phyloP scores from a whole-genome alignment of 31 red algal species.

The Bonnemaisonia californica region DNA sequence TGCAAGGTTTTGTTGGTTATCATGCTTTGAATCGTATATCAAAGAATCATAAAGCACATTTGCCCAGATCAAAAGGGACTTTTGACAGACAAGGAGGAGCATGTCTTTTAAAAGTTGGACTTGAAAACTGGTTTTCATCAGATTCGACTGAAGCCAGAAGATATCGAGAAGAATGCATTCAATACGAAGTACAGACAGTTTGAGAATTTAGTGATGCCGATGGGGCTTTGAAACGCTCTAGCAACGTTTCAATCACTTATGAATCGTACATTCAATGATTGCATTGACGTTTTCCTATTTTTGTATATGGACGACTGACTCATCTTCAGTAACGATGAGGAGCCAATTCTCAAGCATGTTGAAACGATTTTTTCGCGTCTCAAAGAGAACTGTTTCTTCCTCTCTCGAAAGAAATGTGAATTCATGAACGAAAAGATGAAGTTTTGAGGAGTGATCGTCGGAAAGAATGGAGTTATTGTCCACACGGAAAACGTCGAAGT shows the following conservation, averaged over 20 bases:
- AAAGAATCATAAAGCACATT: background rate
- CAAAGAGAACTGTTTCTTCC: background rate
- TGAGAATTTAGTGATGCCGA: background rate
- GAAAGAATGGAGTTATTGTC: background rate
- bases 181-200: background rate
- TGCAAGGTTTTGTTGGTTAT: background rate
- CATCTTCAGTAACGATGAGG: background rate
- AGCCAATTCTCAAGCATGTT: background rate
- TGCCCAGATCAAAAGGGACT: background rate
- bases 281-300: background rate
- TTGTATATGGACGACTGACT: background rate
- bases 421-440: background rate
- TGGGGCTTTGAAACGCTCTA: conserved; percentile 9
- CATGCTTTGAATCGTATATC: background rate
- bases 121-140: background rate
- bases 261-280: background rate
- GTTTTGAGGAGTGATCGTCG: background rate
- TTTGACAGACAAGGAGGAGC: conserved; percentile 9
- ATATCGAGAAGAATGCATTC: background rate
- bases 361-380: background rate
- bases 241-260: conserved; percentile 9
- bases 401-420: background rate
- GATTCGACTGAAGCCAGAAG: background rate
- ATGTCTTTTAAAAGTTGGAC: conserved; percentile 4
- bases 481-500: background rate